Conservation (phyloP, 768 basidiomycete genomes). For the Hygrophorus pudorinus region DNA sequence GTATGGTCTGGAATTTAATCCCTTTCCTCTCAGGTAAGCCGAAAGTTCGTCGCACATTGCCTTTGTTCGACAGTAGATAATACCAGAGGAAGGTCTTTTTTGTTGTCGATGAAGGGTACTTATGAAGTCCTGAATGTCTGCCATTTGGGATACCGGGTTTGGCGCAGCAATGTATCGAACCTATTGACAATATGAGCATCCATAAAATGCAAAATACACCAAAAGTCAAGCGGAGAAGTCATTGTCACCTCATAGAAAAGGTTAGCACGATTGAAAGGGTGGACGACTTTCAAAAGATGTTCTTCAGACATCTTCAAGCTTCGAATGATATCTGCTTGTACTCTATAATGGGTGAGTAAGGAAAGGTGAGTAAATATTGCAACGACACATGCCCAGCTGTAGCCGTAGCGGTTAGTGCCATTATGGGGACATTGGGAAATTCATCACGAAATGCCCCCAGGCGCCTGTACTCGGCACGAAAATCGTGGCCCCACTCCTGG, state of each 20-base stretch:
- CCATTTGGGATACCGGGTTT: constrained; percentile 45
- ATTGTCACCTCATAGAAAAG: constrained; percentile 66
- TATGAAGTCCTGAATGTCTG: constrained; percentile 59
- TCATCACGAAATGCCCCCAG: constrained; percentile 61
- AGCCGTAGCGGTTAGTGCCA: constrained; percentile 82
- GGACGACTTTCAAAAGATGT: constrained; percentile 51
- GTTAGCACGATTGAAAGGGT: constrained; percentile 75
- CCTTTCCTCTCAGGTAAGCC: constrained; percentile 51
- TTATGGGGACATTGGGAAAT: constrained; percentile 67
- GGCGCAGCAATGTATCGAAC: constrained; percentile 53
- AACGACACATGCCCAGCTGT: constrained; percentile 44
- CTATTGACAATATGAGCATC: no score
- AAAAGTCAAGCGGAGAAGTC: not conserved
- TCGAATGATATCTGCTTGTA: constrained; percentile 62
- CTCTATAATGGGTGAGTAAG: constrained; percentile 29
- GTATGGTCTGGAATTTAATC: constrained; percentile 60
- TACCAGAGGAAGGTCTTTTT: constrained; percentile 53
- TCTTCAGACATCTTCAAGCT: constrained; percentile 51
- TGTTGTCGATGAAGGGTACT: constrained; percentile 48
- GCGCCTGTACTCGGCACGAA: constrained; percentile 62
- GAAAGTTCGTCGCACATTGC: constrained; percentile 61
- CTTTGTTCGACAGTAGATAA: constrained; percentile 69
- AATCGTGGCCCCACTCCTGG: constrained; percentile 83
- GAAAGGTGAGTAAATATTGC: not conserved
- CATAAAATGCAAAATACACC: no score